Percentiles rank a stretch among this genome's conserved stretches.
Conservation (phyloP, 176 grass and related monocot species). For the Juncus inflexus region DNA sequence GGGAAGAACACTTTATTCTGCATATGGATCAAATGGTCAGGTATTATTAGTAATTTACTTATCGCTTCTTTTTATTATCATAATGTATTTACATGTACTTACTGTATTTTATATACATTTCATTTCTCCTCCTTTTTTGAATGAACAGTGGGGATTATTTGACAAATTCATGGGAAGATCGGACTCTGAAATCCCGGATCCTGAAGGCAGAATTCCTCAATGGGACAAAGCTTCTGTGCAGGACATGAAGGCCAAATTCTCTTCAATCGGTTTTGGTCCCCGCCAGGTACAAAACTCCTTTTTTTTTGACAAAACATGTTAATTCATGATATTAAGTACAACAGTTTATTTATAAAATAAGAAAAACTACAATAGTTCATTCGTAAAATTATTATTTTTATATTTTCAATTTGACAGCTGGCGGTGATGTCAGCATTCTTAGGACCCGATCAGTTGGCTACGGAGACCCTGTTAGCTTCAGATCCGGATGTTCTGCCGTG, state of each 20-base stretch:
- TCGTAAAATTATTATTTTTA: slow-evolving; percentile 1
- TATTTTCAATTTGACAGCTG: slow-evolving; percentile 41
- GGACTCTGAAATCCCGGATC: slow-evolving; percentile 63
- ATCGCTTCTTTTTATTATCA: not conserved
- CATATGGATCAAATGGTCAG: slow-evolving; percentile 96
- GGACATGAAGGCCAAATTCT: slow-evolving; percentile 88
- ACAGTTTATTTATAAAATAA: slow-evolving; percentile 2
- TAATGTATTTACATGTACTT: too few species aligned
- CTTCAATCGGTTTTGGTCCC: slow-evolving; percentile 71
- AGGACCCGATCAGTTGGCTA: slow-evolving; percentile 74
- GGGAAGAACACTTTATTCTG: slow-evolving; percentile 67
- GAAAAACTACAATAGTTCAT: not conserved
- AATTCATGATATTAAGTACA: too few species aligned
- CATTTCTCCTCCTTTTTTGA: not conserved
- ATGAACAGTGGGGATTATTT: slow-evolving; percentile 80
- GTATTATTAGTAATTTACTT: slow-evolving; percentile 17
- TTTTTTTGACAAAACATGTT: too few species aligned
- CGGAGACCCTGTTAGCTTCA: slow-evolving; percentile 51
- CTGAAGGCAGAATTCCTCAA: slow-evolving; percentile 79
- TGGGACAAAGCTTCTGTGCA: slow-evolving; percentile 85
- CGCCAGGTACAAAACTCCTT: slow-evolving; percentile 49
- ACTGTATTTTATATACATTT: not conserved
- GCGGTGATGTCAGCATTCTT: slow-evolving; percentile 94
- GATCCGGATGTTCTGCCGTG: slow-evolving; percentile 76
- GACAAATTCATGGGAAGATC: slow-evolving; percentile 72